These are phyloP conservation scores for Suhomyces panamericanus DNA, from an alignment of 1,139 yeast species.

Conservation along the genomic window DNA sequence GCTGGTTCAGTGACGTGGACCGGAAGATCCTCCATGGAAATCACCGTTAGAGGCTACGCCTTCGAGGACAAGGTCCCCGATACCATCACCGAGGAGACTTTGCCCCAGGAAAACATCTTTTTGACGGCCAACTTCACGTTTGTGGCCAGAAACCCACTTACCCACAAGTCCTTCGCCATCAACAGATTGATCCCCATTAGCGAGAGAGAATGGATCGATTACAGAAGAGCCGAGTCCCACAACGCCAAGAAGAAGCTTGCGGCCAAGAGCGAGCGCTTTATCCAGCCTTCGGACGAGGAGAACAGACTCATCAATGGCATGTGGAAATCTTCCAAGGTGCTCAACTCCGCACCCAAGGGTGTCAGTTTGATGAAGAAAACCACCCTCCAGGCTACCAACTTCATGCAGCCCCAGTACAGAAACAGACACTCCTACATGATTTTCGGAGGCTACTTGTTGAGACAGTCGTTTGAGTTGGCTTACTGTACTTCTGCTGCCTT, in stretches of 20 bases:
- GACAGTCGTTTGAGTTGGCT: constrained; percentile 91
- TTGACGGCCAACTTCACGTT: constrained; percentile 90
- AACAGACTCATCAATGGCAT: constrained; percentile 71
- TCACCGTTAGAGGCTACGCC: constrained; percentile 83
- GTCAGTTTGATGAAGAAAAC: constrained; percentile 72
- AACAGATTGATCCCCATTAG: constrained; percentile 74
- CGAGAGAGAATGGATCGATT: constrained; percentile 78
- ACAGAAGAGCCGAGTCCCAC: constrained; percentile 84
- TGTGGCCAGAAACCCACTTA: constrained; percentile 90
- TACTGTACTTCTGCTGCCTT: constrained; percentile 91
- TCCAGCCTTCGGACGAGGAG: constrained; percentile 76
- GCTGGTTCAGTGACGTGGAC: constrained; percentile 94
- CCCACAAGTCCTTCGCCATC: constrained; percentile 83
- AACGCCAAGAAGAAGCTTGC: constrained; percentile 80
- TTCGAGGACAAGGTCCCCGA: constrained; percentile 53
- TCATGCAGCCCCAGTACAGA: constrained; percentile 96
- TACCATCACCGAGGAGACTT: constrained; percentile 47
- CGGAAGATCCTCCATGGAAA: constrained; percentile 93
- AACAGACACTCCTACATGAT: constrained; percentile 93
- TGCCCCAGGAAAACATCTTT: constrained; percentile 51
- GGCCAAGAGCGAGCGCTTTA: constrained; percentile 61
- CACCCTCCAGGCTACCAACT: constrained; percentile 65
- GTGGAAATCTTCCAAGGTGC: constrained; percentile 62
- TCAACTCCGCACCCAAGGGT: constrained; percentile 36
- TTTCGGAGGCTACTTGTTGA: constrained; percentile 87